These are phyloP conservation scores for Scytalidium sp. DNA, from an alignment of 2,329 filamentous ascomycete species.

Conservation along the genomic window DNA sequence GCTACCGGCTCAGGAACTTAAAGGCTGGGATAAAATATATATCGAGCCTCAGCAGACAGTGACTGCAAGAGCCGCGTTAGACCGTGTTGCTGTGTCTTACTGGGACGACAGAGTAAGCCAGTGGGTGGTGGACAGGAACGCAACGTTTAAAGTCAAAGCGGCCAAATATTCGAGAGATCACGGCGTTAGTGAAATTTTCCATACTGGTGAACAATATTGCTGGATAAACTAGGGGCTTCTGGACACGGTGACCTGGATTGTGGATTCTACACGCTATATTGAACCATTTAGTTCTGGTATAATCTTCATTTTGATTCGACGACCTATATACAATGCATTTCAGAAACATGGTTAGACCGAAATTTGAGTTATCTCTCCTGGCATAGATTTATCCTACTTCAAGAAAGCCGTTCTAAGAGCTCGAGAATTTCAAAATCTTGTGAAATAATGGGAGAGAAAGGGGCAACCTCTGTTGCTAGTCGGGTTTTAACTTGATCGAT, in stretches of 20 bases:
- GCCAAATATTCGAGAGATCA: not conserved
- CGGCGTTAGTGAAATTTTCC: not conserved
- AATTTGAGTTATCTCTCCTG: no score
- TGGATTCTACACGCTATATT: no score
- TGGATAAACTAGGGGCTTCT: not conserved
- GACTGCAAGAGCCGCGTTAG: not conserved
- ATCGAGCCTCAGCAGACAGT: not conserved
- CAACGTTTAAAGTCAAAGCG: not conserved
- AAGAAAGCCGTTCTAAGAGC: not conserved
- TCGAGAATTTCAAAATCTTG: not conserved
- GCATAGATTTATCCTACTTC: not conserved
- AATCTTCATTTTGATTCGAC: no score
- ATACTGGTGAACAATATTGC: not conserved
- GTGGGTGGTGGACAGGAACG: constrained; percentile 4
- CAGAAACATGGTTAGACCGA: no score
- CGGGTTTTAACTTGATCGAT: not conserved
- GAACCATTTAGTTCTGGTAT: no score
- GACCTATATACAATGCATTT: no score
- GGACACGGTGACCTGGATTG: no score
- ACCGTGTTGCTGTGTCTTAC: constrained; percentile 4
- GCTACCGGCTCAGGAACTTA: not conserved
- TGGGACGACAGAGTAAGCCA: constrained; percentile 4
- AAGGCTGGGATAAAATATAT: constrained; percentile 1
- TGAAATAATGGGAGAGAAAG: not conserved
- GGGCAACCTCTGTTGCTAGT: not conserved